Evolutionary conservation across 2,329 filamentous ascomycete genomes (phyloP).

Genomic region (Penicillium sp.): DNA sequence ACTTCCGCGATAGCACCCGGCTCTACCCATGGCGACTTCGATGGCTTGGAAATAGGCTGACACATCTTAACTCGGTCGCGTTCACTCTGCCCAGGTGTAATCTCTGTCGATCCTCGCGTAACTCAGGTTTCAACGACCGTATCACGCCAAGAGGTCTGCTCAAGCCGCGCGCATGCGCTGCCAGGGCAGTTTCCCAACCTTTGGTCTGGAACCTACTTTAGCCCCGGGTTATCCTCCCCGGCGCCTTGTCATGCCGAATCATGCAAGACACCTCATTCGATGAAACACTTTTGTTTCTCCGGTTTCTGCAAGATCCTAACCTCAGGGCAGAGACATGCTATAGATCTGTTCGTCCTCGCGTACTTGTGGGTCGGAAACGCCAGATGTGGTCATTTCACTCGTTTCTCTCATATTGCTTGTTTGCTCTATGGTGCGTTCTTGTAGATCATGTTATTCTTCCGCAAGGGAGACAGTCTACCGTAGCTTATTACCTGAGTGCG

Average conservation of each 20-base stretch:
- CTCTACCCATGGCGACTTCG: slow-evolving; percentile 10
- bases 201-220: slow-evolving; percentile 3
- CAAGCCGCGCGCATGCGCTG: slow-evolving; percentile 11
- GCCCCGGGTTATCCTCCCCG: not conserved
- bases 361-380: slow-evolving; percentile 3
- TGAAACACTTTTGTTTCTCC: slow-evolving; percentile 3
- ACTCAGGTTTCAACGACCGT: slow-evolving; percentile 11
- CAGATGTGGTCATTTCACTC: not conserved
- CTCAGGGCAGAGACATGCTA: slow-evolving; percentile 1
- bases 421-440: slow-evolving; percentile 4
- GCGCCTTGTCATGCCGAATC: not conserved
- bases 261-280: slow-evolving; percentile 4
- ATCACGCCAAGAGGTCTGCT: not conserved
- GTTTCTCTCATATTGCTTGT: slow-evolving; percentile 6
- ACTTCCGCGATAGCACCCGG: slow-evolving; percentile 1
- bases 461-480: slow-evolving; percentile 12
- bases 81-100: not conserved
- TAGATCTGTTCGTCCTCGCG: slow-evolving; percentile 16
- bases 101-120: not conserved
- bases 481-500: not conserved
- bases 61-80: slow-evolving; percentile 2
- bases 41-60: slow-evolving; percentile 19
- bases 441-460: slow-evolving; percentile 3
- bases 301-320: slow-evolving; percentile 13
- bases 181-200: slow-evolving; percentile 3